Evolutionary conservation across 1,139 yeast species (phyloP), one percentile per base, ranked within the genome.

Genomic region (Geotrichum aggregatum): DNA sequence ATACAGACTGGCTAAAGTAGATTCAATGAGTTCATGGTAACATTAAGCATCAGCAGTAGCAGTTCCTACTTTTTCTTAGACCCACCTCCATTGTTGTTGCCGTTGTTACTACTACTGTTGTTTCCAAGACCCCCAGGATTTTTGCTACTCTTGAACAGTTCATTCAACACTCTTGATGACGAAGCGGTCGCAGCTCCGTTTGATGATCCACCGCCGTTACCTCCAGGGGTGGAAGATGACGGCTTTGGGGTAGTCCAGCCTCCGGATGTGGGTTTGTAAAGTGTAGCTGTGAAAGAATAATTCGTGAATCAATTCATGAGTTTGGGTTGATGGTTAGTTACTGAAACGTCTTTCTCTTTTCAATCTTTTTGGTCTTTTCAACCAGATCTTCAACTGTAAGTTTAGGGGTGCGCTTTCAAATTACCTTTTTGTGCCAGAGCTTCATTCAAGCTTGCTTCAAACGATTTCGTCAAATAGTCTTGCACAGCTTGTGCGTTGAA

Each of bases 231-330:
- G 13, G 45, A 42, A 11, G 45, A 42, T 6, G 45, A 42, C 13
- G 45, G 45, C 11, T 42, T 42, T n/a, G 45, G 45, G 45, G 49
- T 45, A 4, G 49, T 26, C 49, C 49, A 45, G 34, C 49, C 49
- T 11, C 49, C 49, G 10, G 49, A 45, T 8, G 49, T 45, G 21
- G 49, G 49, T 22, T 45, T 45, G 24, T 45, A 45, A 14, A 45
- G 38, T 8, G 41, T 45, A n/a, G 45, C 35, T 26, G 24, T 36
- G 24, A 8, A 24, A 24, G 28, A 24, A 24, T 28, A 38, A n/a
- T n/a, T n/a, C n/a, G n/a, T n/a, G n/a, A n/a, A n/a, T n/a, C n/a
- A n/a, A n/a, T n/a, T n/a, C n/a, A n/a, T n/a, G n/a, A n/a, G n/a
- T n/a, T n/a, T n/a, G n/a, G n/a, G n/a, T n/a, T n/a, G n/a, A n/a